Base-by-base conservation (phyloP, 352 stramenopile species). In the Pythium volutum region DNA sequence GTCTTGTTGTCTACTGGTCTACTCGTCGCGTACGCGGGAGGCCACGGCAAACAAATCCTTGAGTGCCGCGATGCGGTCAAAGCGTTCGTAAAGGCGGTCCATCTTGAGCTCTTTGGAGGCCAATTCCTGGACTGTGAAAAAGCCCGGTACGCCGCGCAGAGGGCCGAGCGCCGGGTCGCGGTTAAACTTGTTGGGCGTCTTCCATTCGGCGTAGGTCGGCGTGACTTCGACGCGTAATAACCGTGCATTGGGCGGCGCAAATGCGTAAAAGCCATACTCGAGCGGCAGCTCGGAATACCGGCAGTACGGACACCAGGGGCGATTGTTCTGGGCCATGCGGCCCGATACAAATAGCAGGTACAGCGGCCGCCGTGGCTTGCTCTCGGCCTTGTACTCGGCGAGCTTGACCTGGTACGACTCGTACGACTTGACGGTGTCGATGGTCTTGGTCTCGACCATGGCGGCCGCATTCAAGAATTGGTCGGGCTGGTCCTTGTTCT, bases 261-360 rank as follows among this genome's bases (percentile, higher is more conserved):
- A 90, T n/a, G 70, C 64, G 43, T 84, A 86, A 62, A 91, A 93
- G 0, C 71, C 73, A 53, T 87, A 91, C 69, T 93, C 79, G 18
- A 89, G 27, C 1, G 81, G 79, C 27, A 90, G 58, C 61, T 93
- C 78, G 5, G 78, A 87, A 64, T 77, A 91, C 18, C 84, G 81
- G 50, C 84, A 93, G 69, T 89, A 93, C 16, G 80, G 78, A 69
- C 84, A 93, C 81, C 84, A 93, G 43, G 81, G 79, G 3, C 84
- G 73, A 41, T 91, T 83, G 63, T 93, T 93, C 47, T 74, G 62
- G 23, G 49, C 56, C 59, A 91, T 75, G 50, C 76, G 71, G 6
- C 81, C 84, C 0, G 81, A 90, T 0, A 93, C 70, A 59, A 93
- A 91, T 53, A 89, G 64, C 3, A 93, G 39, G 34, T 81, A 91